Percentiles rank a stretch among this genome's conserved stretches.
These are phyloP conservation scores for Plasmodium inui DNA, from an alignment of 169 alveolate genomes.

Conservation along the genomic window DNA sequence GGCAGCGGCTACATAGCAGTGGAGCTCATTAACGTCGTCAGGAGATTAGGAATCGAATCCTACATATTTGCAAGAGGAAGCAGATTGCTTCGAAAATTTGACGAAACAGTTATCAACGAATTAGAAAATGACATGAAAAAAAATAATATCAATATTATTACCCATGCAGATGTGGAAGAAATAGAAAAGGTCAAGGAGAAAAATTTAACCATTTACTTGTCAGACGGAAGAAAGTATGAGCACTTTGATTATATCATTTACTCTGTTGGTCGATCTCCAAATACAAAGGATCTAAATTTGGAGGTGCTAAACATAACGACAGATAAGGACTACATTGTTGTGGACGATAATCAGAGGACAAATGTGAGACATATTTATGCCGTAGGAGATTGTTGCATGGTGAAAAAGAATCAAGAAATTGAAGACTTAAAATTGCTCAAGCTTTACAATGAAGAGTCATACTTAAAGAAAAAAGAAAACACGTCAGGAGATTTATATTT, in stretches of 20 bases:
- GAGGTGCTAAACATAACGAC: constrained; percentile 25
- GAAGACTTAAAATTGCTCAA: constrained; percentile 56
- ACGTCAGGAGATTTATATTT: not conserved
- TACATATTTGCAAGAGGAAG: constrained; percentile 86
- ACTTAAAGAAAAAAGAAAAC: constrained; percentile 7
- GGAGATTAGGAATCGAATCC: constrained; percentile 91
- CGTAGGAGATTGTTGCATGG: constrained; percentile 71
- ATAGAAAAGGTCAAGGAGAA: constrained; percentile 84
- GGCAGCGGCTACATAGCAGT: constrained; percentile 97
- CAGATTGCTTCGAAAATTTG: constrained; percentile 79
- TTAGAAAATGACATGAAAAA: constrained; percentile 89
- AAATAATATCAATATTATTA: constrained; percentile 79
- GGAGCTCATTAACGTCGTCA: constrained; percentile 93
- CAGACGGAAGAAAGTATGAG: constrained; percentile 94
- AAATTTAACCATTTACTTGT: constrained; percentile 91
- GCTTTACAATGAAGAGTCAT: constrained; percentile 30
- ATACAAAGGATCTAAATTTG: constrained; percentile 63
- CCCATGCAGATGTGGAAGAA: constrained; percentile 92
- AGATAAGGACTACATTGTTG: constrained; percentile 39
- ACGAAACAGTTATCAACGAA: constrained; percentile 80
- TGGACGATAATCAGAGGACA: constrained; percentile 71
- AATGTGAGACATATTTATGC: constrained; percentile 64
- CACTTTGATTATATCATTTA: constrained; percentile 67
- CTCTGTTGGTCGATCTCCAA: constrained; percentile 72
- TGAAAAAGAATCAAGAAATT: constrained; percentile 13